Base-by-base conservation (phyloP, 805 yeast species). In the Yarrowia hollandica region DNA sequence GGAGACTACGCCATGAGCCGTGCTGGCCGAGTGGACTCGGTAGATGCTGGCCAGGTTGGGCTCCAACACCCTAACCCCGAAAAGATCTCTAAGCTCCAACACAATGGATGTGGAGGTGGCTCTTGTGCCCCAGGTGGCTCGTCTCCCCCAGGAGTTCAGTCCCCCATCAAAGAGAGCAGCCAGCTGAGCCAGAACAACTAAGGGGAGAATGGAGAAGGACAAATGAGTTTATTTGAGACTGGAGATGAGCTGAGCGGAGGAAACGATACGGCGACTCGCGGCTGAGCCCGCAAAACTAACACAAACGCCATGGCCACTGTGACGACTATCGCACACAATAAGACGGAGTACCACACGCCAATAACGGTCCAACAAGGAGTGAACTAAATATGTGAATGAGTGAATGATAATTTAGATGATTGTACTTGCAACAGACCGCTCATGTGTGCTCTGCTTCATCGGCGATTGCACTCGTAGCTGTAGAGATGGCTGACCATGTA, bases 1-100 rank as follows among this genome's bases (percentile, higher is more conserved):
- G 97, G 97, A 9, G 97, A 90, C 72, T 90, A 90, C 71, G 96
- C 96, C 10, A 80, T 90, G 79, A 87, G 69, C 59, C 66, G 72
- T 39, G 73, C 75, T 21, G 75, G 75, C 46, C 65, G 65, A 46
- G 67, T 70, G 8, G 63, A 67, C 18, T 63, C 72, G 15, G 68
- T 71, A n/a, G 71, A 65, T 33, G 68, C 69, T 12, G 65, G 71
- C 65, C 44, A 26, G 19, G 67, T 67, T n/a, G 69, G 68, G 1
- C 60, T 64, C 14, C 61, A 61, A 52, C 66, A 64, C 59, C 69
- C 69, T 16, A 61, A 63, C 48, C 67, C 67, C 10, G 68, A 67
- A 21, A 46, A 59, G 26, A 66, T 67, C 28, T 67, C 69, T 18
- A 55, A 55, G 50, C 38, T 55, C 23, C 59, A 55, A 23, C 61